Evolutionary conservation across 179 eudicot genomes (phyloP).

Genomic region (Beta corolliflora): DNA sequence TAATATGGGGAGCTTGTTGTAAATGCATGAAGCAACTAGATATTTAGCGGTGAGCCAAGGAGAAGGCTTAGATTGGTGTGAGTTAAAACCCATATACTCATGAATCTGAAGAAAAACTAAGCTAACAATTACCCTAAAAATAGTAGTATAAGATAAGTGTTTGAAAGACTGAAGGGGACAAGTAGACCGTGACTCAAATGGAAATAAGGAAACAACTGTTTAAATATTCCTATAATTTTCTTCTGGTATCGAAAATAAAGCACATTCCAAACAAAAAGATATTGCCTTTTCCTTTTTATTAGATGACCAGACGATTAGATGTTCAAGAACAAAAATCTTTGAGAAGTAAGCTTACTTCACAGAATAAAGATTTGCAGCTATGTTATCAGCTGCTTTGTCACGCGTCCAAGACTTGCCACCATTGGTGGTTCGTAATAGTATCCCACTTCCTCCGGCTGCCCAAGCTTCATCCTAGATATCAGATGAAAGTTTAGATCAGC

Average conservation of each 20-base stretch:
- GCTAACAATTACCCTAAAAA: neutral
- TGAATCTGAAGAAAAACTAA: neutral
- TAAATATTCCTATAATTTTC: neutral
- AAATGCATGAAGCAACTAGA: neutral
- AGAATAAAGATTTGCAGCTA: constrained; percentile 96
- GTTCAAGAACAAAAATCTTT: neutral
- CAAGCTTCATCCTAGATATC: constrained; percentile 84
- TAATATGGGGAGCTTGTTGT: neutral
- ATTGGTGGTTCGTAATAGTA: constrained; percentile 79
- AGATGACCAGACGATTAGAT: neutral
- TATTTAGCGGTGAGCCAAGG: neutral
- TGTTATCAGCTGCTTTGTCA: constrained; percentile 96
- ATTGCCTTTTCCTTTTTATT: neutral
- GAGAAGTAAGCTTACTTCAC: constrained; percentile 68
- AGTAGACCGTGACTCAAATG: neutral
- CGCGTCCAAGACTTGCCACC: constrained; percentile 96
- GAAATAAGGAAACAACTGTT: neutral
- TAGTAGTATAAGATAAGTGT: neutral
- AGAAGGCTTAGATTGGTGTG: neutral
- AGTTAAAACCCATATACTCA: neutral
- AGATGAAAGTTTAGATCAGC: constrained; percentile 4
- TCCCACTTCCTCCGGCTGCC: constrained; percentile 99
- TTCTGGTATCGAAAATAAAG: neutral
- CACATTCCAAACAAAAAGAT: neutral
- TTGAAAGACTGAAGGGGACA: neutral